Base-by-base conservation (phyloP, 1,139 yeast genomes). In the Diutina catenulata region DNA sequence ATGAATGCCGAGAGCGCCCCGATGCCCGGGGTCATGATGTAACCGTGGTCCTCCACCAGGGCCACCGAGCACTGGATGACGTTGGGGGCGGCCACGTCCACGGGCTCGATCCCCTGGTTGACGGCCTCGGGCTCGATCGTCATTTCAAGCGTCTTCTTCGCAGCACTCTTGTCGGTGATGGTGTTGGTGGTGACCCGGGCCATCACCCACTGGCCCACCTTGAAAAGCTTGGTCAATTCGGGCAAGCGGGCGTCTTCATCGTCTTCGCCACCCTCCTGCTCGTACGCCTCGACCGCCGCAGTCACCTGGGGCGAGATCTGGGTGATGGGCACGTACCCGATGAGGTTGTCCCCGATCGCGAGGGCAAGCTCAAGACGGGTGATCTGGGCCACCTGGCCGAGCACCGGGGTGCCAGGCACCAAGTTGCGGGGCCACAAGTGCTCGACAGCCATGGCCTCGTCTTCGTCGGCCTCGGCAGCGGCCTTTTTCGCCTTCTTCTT, bases 21-120 rank as follows among this genome's bases (percentile, higher is more conserved):
- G 11, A 68, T 60, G 19, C 96, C 96, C 22, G 82, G 57, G 48
- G 79, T 81, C 38, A 88, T 60, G 42, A 84, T 74, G 13, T 78
- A 70, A 58, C 98, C 98, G 53, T 84, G 95, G 52, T 91, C 98
- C 65, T 91, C 97, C 19, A 84, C 60, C 38, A 94, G 80, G 42
- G 68, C 69, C 14, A 91, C 76, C 2, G 86, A 68, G 22, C 79
- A 87, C 59, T 91, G 98, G 3, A 91, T 52, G 6, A 80, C 54
- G 47, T 73, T 68, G 28, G 87, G 87, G 14, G 68, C 54, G 3
- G 64, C 57, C 42, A 83, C 58, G 52, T 84, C 95, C 38, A 80
- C 91, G 6, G 61, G 66, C 38, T 69, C 78, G 40, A 86, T 58
- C 15, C 62, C 49, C 24, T 67, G 64, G 52, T 91, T 93, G 9